Base-by-base conservation (phyloP, 805 yeast species). In the Limtongozyma cylindracea region DNA sequence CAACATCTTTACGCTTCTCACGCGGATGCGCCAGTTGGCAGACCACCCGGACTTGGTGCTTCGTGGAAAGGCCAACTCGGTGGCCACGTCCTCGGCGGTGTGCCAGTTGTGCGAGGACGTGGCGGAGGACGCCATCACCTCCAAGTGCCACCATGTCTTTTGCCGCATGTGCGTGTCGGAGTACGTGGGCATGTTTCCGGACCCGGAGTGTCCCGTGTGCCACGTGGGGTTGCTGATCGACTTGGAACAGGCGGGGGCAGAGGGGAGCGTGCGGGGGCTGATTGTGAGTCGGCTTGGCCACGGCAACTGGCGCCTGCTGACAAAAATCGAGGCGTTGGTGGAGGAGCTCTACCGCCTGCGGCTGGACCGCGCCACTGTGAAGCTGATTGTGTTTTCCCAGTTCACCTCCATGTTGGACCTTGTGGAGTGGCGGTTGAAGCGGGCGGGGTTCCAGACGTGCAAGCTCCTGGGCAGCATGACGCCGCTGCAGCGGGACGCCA, bases 21-120 rank as follows among this genome's bases (percentile, higher is more conserved):
- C 98, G 0, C 55, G 98, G 34, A 91, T 88, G 98, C 63, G 99
- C 35, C 98, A 88, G 45, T 53, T 88, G 33, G 96, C 98, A 0
- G 98, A 88, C 41, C 99, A 88, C 43, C 99, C 99, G 0, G 99
- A 88, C 46, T 51, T 88, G 29, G 95, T 88, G 1, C 50, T 88
- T 38, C 67, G 80, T 31, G 54, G 82, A 23, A 56, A 68, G 15
- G 61, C 61, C 3, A 36, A 47, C 8, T 45, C n/a, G n/a, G n/a
- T n/a, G n/a, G n/a, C n/a, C n/a, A n/a, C n/a, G n/a, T n/a, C n/a
- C n/a, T n/a, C n/a, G n/a, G 47, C 51, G 18, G 70, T 88, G 19
- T 88, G 99, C 39, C 91, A 77, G 31, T 40, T 88, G 12, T 88
- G 99, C 45, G 96, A 82, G 32, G 99, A 88, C 38, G 95, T 82